Percentiles rank a stretch among this genome's conserved stretches.
Evolutionary conservation across 73 alveolate species (phyloP).

Genomic region (Paramecium octaurelia): DNA sequence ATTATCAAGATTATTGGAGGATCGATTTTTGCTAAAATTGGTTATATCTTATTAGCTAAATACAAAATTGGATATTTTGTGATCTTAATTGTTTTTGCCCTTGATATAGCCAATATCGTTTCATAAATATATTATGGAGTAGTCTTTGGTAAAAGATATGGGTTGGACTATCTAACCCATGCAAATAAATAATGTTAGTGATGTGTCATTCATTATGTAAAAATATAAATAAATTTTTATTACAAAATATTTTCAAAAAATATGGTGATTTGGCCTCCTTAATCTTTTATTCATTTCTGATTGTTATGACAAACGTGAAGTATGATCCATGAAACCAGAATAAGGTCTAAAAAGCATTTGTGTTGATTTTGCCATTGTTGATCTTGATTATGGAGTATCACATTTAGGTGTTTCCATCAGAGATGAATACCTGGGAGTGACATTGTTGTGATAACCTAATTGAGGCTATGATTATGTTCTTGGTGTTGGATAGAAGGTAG

Average conservation of each 20-base stretch:
- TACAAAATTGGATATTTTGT: slow-evolving; percentile 36
- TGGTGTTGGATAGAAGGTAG: not conserved
- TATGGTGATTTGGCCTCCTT: not conserved
- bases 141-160: slow-evolving; percentile 21
- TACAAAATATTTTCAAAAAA: not conserved
- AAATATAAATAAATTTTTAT: not conserved
- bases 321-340: slow-evolving; percentile 43
- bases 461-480: slow-evolving; percentile 27
- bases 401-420: slow-evolving; percentile 4
- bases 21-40: slow-evolving; percentile 7
- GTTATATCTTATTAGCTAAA: not conserved
- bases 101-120: slow-evolving; percentile 21
- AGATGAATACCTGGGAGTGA: not conserved
- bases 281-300: slow-evolving; percentile 34
- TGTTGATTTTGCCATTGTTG: slow-evolving; percentile 22
- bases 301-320: not conserved
- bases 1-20: slow-evolving; percentile 31
- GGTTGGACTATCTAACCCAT: not conserved
- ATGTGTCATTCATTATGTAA: not conserved
- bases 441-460: not conserved
- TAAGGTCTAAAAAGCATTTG: not conserved
- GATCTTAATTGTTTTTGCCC: not conserved
- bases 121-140: slow-evolving; percentile 22
- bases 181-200: not conserved
- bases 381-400: not conserved